Evolutionary conservation across 1,284 basidiomycete genomes (phyloP).

Genomic region (Tilletia walkeri): DNA sequence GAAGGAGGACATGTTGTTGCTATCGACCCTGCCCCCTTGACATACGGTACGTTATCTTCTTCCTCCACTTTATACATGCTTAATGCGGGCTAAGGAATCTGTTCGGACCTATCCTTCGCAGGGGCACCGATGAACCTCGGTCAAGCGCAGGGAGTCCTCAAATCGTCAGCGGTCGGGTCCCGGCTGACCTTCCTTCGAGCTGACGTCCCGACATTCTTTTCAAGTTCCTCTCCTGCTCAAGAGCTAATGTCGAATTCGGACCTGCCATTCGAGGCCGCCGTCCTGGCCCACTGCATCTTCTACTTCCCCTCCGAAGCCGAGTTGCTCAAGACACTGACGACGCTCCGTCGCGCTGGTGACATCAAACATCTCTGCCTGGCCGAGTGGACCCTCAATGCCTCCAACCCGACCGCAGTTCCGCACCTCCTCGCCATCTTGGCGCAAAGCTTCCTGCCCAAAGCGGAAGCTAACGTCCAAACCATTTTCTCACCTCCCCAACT

Average conservation of each 20-base stretch:
- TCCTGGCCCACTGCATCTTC: constrained; percentile 59
- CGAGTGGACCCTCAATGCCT: constrained; percentile 56
- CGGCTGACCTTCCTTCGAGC: constrained; percentile 58
- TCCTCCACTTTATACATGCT: neutral
- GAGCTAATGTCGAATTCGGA: too few relatives aligned
- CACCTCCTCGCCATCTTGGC: constrained; percentile 59
- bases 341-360: constrained; percentile 29
- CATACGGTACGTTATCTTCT: constrained; percentile 55
- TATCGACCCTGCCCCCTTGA: constrained; percentile 58
- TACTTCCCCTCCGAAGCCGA: constrained; percentile 58
- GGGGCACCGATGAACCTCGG: constrained; percentile 58
- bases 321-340: constrained; percentile 55
- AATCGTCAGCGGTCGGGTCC: constrained; percentile 52
- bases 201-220: constrained; percentile 56
- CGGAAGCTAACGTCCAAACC: constrained; percentile 58
- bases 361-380: constrained; percentile 54
- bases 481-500: constrained; percentile 57
- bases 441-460: constrained; percentile 55
- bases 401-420: constrained; percentile 43
- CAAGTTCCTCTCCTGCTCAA: neutral
- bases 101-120: constrained; percentile 26
- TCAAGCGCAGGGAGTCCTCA: constrained; percentile 58
- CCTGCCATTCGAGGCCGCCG: constrained; percentile 54
- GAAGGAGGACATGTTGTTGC: constrained; percentile 57
- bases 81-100: too few relatives aligned